phyloP scores from a whole-genome alignment of 768 basidiomycete species.

The Suillus placidus region DNA sequence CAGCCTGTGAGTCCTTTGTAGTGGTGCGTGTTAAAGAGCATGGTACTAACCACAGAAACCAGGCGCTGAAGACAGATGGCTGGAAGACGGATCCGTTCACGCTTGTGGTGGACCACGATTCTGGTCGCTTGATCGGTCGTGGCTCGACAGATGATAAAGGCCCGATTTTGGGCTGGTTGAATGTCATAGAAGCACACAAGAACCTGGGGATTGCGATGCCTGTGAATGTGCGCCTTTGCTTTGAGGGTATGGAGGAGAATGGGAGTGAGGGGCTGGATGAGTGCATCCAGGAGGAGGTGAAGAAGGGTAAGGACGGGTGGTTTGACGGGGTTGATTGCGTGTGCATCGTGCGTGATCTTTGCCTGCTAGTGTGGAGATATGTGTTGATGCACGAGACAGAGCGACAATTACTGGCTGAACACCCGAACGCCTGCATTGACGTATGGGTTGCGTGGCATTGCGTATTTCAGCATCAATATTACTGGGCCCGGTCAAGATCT shows the following conservation, averaged over 20 bases:
- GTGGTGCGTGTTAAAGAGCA: background rate
- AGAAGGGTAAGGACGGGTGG: constrained; percentile 65
- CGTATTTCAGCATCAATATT: constrained; percentile 83
- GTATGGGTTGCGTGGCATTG: constrained; percentile 88
- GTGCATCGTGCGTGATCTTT: constrained; percentile 70
- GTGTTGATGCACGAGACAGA: constrained; percentile 41
- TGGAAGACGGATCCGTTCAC: constrained; percentile 89
- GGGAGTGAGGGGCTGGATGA: constrained; percentile 92
- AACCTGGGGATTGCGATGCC: constrained; percentile 70
- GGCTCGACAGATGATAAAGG: constrained; percentile 93
- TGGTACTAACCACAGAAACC: background rate
- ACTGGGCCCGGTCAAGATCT: constrained; percentile 86
- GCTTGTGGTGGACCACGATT: constrained; percentile 52
- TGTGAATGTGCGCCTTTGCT: constrained; percentile 88
- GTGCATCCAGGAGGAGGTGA: constrained; percentile 74
- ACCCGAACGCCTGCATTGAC: constrained; percentile 22
- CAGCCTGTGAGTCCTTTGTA: constrained; percentile 65
- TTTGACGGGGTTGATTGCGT: constrained; percentile 90
- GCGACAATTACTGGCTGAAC: constrained; percentile 90
- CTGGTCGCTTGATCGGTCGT: constrained; percentile 75
- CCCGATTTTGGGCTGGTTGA: constrained; percentile 85
- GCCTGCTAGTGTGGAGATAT: background rate
- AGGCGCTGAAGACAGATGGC: constrained; percentile 65
- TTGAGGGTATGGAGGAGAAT: constrained; percentile 98
- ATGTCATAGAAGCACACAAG: constrained; percentile 83